phyloP scores from a whole-genome alignment of 106 monocot genomes.

The Platanthera zijinensis region DNA sequence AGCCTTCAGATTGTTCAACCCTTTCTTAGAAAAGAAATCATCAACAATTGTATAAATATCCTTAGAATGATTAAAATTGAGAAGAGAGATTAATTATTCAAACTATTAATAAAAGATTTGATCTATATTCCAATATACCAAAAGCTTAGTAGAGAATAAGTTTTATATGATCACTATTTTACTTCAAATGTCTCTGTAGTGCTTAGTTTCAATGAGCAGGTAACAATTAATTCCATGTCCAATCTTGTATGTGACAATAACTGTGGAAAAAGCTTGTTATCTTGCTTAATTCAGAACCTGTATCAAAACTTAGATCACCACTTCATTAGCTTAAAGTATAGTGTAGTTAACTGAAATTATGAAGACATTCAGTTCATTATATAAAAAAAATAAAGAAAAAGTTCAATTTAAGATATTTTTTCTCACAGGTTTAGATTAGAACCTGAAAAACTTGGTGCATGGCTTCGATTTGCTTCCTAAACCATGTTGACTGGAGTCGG shows the following conservation, averaged over 20 bases:
- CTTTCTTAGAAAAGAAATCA: not conserved
- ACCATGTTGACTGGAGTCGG: slow-evolving; percentile 67
- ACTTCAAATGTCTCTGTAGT: slow-evolving; percentile 4
- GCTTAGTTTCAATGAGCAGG: slow-evolving; percentile 4
- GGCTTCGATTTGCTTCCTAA: slow-evolving; percentile 99
- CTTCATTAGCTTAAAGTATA: slow-evolving; percentile 36
- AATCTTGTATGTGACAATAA: slow-evolving; percentile 25
- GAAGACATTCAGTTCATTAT: slow-evolving; percentile 5
- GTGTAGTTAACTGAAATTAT: slow-evolving; percentile 19
- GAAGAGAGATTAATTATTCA: not conserved
- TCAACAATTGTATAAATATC: not conserved
- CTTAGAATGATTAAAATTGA: not conserved
- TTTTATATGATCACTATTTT: slow-evolving; percentile 2
- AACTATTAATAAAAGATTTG: not conserved
- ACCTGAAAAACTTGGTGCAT: slow-evolving; percentile 99
- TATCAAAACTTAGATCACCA: slow-evolving; percentile 47
- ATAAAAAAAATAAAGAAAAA: slow-evolving; percentile 12
- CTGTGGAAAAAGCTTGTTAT: slow-evolving; percentile 53
- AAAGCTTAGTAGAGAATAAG: not conserved
- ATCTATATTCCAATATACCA: not conserved
- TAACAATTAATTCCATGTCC: slow-evolving; percentile 2
- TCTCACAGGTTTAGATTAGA: slow-evolving; percentile 52
- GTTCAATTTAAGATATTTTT: slow-evolving; percentile 33
- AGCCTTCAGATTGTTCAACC: not conserved
- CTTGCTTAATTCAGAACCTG: slow-evolving; percentile 62